Base-by-base conservation (phyloP, 176 grass and related monocot species). In the Musa beccarii region DNA sequence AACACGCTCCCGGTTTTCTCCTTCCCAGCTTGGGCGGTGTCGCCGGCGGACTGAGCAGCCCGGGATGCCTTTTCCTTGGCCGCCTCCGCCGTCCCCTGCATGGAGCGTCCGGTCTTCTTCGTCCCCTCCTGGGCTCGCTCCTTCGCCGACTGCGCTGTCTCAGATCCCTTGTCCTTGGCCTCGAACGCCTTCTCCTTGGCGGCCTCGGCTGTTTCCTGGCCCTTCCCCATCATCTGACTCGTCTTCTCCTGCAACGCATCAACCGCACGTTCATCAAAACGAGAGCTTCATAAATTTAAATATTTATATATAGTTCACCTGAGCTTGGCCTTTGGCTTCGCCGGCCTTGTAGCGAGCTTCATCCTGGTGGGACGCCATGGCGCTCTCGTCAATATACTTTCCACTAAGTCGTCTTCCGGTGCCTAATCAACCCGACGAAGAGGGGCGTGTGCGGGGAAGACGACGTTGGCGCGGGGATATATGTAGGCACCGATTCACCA, bases 331-430 rank as follows among this genome's bases (percentile, higher is more conserved):
- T 83, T 91, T 96, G 86, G 84, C 81, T 75, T 91, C 86, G 73
- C 86, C 92, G 61, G 89, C 86, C 19, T 24, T 66, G 86, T 79
- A 85, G 86, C 73, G 83, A 25, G 75, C 78, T 16, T 74, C 52
- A 68, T 87, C 43, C 71, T 89, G 82, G 12, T 85, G 69, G 73
- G 89, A 92, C 24, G 92, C 92, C 92, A 92, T 92, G 22, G 34
- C 6, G 10, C 6, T 16, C 25, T 9, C 3, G 14, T 11, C 34
- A 6, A 43, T 43, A 43, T 3, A 12, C 12, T 28, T 8, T 65
- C 23, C 1, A 28, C 34, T 0, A 43, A 43, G 34, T 43, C 34
- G 3, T 14, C 11, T 5, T 11, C 3, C 10, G 2, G 23, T 15
- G 28, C 28, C 9, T 3, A 28, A 15, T 29, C 3, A 29, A 24